phyloP scores from a whole-genome alignment of 2,329 filamentous ascomycete species.

The Cladosporium sp. region DNA sequence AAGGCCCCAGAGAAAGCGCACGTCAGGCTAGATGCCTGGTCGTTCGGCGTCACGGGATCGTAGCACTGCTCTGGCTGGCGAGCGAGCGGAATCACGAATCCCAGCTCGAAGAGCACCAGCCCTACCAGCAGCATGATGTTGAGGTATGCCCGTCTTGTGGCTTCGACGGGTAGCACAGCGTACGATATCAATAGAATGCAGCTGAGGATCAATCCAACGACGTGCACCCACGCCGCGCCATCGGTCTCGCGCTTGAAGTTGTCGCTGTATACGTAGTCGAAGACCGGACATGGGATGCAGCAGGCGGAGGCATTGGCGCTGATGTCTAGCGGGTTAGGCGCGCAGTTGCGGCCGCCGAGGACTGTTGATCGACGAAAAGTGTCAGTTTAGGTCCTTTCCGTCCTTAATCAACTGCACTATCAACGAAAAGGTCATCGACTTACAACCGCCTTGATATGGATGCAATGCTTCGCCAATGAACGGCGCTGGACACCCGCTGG shows the following conservation, averaged over 20 bases:
- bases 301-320: constrained; percentile 48
- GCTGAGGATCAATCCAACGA: constrained; percentile 69
- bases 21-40: constrained; percentile 70
- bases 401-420: not conserved
- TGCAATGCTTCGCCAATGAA: constrained; percentile 30
- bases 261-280: constrained; percentile 67
- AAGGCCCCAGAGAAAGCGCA: constrained; percentile 81
- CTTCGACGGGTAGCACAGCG: constrained; percentile 71
- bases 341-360: constrained; percentile 28
- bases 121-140: constrained; percentile 75
- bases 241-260: constrained; percentile 56
- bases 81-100: constrained; percentile 79
- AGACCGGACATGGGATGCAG: constrained; percentile 82
- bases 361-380: constrained; percentile 20
- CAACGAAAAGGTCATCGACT: constrained; percentile 4
- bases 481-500: constrained; percentile 29
- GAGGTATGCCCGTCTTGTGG: constrained; percentile 81
- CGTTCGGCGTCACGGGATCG: constrained; percentile 81
- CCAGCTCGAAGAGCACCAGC: constrained; percentile 74
- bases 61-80: constrained; percentile 73
- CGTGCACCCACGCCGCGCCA: constrained; percentile 77
- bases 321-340: constrained; percentile 27
- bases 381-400: not conserved
- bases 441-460: constrained; percentile 30
- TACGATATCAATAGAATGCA: constrained; percentile 75